phyloP scores from a whole-genome alignment of 257 asterid species.

The Verbena officinalis region DNA sequence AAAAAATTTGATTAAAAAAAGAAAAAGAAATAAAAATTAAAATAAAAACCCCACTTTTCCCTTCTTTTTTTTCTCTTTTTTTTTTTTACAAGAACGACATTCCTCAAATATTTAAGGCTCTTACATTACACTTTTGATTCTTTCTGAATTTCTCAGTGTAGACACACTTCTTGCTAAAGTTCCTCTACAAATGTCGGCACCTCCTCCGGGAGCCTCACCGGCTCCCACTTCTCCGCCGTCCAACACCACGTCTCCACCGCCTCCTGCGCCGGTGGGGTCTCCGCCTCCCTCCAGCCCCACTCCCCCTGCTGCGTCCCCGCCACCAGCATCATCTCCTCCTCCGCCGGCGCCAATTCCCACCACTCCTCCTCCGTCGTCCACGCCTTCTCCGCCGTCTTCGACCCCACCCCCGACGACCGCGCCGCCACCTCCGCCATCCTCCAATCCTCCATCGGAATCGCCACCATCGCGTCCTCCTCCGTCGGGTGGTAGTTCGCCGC shows the following conservation, averaged over 20 bases:
- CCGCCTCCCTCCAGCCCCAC: conserved; percentile 45
- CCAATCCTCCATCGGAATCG: conserved; percentile 18
- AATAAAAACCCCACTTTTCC: background rate
- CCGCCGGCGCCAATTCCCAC: conserved; percentile 31
- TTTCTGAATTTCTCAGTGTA: background rate
- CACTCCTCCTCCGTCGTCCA: conserved; percentile 36
- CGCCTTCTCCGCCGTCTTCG: conserved; percentile 40
- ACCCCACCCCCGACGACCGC: conserved; percentile 38
- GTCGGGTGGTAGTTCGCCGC: conserved; percentile 37
- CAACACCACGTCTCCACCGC: conserved; percentile 41
- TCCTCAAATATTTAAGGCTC: background rate
- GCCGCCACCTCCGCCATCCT: conserved; percentile 28
- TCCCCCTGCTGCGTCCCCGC: conserved; percentile 36
- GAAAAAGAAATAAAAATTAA: too few species aligned
- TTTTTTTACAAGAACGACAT: background rate
- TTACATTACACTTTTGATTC: background rate
- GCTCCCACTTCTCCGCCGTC: conserved; percentile 45
- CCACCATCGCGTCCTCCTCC: conserved; percentile 34
- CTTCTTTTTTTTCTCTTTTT: too few species aligned
- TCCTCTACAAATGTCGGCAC: conserved; percentile 31
- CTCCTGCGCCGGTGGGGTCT: conserved; percentile 32
- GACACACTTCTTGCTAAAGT: too few species aligned
- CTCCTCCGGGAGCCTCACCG: conserved; percentile 47
- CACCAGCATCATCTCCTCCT: conserved; percentile 39
- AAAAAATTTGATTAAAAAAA: too few species aligned